Evolutionary conservation across 2,329 filamentous ascomycete genomes (phyloP), one percentile per base, ranked within the genome.

Genomic region (Coniella lustricola): DNA sequence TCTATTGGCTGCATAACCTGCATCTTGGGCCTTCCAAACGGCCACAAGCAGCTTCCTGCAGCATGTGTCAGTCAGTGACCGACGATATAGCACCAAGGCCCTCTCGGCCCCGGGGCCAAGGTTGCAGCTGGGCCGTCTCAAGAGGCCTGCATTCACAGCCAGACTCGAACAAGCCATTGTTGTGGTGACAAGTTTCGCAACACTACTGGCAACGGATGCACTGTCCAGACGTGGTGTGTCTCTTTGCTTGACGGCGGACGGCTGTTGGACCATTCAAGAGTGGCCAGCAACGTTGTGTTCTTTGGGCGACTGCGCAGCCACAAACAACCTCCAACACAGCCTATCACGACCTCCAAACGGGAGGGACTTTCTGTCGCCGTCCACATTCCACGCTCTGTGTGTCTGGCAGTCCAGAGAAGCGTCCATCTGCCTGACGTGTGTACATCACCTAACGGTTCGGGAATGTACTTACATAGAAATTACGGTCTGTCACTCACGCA

Each of bases 191-290:
- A 55, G 44, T 59, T 54, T 42, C 40, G 50, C 55, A 54, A 56
- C 48, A 25, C 21, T 18, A 20, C 48, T 22, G 45, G 21, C 40
- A 38, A 25, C 18, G 40, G 32, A 29, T 31, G 47, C 42, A 29
- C 20, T 32, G 13, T 38, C 38, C 33, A 48, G 45, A n/a, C n/a
- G 37, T 38, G 41, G 46, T 20, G 52, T 55, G 44, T 55, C 51
- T 52, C 58, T 50, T 52, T 59, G 5, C 25, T 29, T 29, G 25
- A 62, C 59, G 55, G 56, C 58, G 56, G 58, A 54, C 56, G 51
- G 53, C 52, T 57, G 48, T 17, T 16, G 22, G 16, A 21, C 12
- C 21, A 41, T 8, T 20, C 34, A 42, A 48, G 36, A 37, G 31
- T 33, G 20, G n/a, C 17, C 40, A 29, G 25, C 25, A 29, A 29